Evolutionary conservation across 1,284 basidiomycete genomes (phyloP), one percentile per base, ranked within the genome.

Genomic region (Fomitopsis betulina): DNA sequence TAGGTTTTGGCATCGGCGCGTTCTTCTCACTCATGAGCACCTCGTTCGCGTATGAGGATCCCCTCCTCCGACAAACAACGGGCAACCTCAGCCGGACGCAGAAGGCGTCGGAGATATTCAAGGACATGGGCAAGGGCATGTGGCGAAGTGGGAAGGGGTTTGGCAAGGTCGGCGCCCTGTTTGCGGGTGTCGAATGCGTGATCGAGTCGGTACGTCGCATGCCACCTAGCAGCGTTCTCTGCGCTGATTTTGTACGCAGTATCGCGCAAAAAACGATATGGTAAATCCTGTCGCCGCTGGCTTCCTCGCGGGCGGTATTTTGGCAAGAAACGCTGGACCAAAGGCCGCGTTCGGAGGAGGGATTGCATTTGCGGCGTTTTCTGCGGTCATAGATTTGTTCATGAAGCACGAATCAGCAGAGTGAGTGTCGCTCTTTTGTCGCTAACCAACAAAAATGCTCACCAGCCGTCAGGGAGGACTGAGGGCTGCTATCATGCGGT

Each of bases 21-120:
- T 96, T 98, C 79, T 94, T 99, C 77, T 93, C 94, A 1, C 81
- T 99, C 61, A 96, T 99, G 94, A 94, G 92, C 45, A 82, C 94
- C 13, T 94, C 93, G 33, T 96, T 99, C 70, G 90, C 91, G 27
- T 95, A 97, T 68, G 96, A 98, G 72, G 96, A 98, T 72, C 96
- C 96, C 6, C 76, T 94, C 53, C 80, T 93, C 39, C 85, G 92
- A 52, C 79, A 86, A 52, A 83, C 85, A 61, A 77, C 78, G n/a
- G 81, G 83, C 58, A 76, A 83, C 15, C 69, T 88, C 74, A 84
- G 75, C 61, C 84, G 82, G 47, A 81, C 80, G 32, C 88, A 94
- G 71, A 93, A 96, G 69, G 91, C 94, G 0, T 81, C 84, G 50
- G 87, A 90, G 65, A 87, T 97, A 42, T 93, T 98, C 74, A 93